Evolutionary conservation across 495 filamentous ascomycete species (phyloP).

Genomic region (Hamigera avellanea): DNA sequence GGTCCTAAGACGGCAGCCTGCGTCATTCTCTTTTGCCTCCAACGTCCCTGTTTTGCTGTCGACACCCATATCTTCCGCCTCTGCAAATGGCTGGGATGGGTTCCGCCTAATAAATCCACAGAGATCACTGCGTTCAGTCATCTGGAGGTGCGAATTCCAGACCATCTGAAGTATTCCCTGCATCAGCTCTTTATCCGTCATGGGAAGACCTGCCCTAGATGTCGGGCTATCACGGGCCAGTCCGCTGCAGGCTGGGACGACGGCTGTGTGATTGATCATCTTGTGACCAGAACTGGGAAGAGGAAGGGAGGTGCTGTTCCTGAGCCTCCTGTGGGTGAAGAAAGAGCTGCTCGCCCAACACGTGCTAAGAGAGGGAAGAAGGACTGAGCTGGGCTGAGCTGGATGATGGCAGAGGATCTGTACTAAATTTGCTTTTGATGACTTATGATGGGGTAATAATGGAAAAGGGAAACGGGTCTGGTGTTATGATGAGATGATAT

Average conservation of each 20-base stretch:
- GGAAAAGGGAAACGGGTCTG: too few species aligned
- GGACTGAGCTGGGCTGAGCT: background rate
- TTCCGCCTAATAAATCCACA: constrained; percentile 45
- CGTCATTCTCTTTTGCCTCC: constrained; percentile 69
- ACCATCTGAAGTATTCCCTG: constrained; percentile 78
- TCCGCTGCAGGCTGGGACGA: constrained; percentile 33
- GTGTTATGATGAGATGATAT: too few species aligned
- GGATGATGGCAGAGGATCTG: too few species aligned
- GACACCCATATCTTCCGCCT: constrained; percentile 80
- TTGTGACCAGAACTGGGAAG: constrained; percentile 33
- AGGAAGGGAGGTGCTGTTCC: constrained; percentile 20
- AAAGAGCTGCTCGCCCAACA: too few species aligned
- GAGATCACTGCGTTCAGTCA: constrained; percentile 68
- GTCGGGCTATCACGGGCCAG: constrained; percentile 45
- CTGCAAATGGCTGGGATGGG: constrained; percentile 78
- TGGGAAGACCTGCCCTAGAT: constrained; percentile 70
- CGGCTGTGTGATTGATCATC: constrained; percentile 40
- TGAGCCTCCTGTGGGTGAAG: too few species aligned
- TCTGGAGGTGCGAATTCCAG: constrained; percentile 67
- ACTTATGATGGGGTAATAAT: too few species aligned
- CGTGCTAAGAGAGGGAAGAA: background rate
- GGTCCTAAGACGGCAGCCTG: constrained; percentile 89
- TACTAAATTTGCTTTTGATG: too few species aligned
- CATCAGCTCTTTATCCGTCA: constrained; percentile 84
- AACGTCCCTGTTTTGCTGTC: constrained; percentile 68